A percentile compares a stretch with the other conserved stretches of the same genome.
Conservation (phyloP, 139 green algal genomes). For the Coelastrella sp. region DNA sequence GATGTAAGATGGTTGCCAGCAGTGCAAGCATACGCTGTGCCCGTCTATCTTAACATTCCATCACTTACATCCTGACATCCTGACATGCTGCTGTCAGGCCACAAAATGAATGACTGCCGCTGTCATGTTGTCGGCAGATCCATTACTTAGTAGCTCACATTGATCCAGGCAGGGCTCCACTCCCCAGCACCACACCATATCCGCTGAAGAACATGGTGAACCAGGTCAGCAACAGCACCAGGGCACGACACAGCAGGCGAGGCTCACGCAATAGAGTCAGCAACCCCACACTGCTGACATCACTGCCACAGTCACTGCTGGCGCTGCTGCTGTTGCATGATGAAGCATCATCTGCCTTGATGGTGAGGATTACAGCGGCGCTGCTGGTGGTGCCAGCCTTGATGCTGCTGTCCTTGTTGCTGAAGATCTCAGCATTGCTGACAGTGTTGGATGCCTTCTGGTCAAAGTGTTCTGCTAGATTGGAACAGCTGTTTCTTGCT, state of each 20-base stretch:
- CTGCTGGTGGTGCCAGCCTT: neutral
- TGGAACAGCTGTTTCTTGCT: neutral
- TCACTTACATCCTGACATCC: too few species aligned
- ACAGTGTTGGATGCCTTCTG: neutral
- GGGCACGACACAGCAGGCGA: neutral
- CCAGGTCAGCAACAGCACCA: conserved; percentile 19
- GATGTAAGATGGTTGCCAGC: neutral
- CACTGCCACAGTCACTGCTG: neutral
- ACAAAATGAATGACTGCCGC: too few species aligned
- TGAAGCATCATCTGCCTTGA: neutral
- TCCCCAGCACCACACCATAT: neutral
- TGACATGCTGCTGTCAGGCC: too few species aligned
- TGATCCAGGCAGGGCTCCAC: conserved; percentile 7
- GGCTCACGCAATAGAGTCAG: neutral
- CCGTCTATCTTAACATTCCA: too few species aligned
- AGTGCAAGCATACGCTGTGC: too few species aligned
- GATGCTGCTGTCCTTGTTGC: neutral
- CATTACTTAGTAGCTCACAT: too few species aligned
- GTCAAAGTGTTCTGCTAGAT: neutral
- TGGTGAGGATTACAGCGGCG: neutral
- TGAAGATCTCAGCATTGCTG: too few species aligned
- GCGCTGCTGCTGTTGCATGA: too few species aligned
- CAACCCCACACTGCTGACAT: neutral
- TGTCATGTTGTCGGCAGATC: too few species aligned
- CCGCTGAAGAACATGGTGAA: conserved; percentile 10